phyloP scores from a whole-genome alignment of 2,329 filamentous ascomycete species.

The Tolypocladium paradoxum region DNA sequence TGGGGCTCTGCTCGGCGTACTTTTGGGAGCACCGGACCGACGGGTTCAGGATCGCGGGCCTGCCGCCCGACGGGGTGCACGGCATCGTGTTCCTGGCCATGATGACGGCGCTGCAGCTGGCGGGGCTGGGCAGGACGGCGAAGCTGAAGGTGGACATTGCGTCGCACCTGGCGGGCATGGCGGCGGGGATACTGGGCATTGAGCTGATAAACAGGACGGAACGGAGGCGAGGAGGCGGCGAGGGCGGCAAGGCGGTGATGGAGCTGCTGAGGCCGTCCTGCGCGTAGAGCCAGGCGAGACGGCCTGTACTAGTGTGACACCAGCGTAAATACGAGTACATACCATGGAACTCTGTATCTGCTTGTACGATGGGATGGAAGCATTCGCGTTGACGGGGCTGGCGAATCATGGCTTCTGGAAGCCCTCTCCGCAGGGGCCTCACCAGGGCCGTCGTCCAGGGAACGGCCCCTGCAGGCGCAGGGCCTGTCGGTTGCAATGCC shows the following conservation, averaged over 20 bases:
- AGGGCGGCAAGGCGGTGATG: slow-evolving; percentile 5
- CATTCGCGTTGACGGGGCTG: slow-evolving; percentile 6
- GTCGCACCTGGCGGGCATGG: slow-evolving; percentile 42
- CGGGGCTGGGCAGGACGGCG: slow-evolving; percentile 31
- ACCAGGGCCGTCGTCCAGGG: background rate
- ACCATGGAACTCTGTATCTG: no score
- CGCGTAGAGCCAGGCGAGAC: no score
- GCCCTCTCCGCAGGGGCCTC: no score
- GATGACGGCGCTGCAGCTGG: slow-evolving; percentile 37
- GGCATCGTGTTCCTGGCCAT: slow-evolving; percentile 43
- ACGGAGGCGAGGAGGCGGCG: slow-evolving; percentile 3
- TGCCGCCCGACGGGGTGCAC: slow-evolving; percentile 47
- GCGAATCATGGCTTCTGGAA: no score
- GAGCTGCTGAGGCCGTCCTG: no score
- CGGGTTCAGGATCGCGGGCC: slow-evolving; percentile 44
- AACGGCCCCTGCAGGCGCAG: background rate
- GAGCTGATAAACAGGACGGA: slow-evolving; percentile 17
- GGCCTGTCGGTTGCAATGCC: no score
- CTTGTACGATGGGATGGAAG: no score
- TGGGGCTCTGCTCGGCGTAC: slow-evolving; percentile 51
- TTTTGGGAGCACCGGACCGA: slow-evolving; percentile 48
- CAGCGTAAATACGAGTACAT: no score
- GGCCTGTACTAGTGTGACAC: no score
- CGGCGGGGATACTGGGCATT: slow-evolving; percentile 32
- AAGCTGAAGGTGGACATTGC: slow-evolving; percentile 36